phyloP scores from a whole-genome alignment of 148 eudicot species.

The Selenicereus undatus region DNA sequence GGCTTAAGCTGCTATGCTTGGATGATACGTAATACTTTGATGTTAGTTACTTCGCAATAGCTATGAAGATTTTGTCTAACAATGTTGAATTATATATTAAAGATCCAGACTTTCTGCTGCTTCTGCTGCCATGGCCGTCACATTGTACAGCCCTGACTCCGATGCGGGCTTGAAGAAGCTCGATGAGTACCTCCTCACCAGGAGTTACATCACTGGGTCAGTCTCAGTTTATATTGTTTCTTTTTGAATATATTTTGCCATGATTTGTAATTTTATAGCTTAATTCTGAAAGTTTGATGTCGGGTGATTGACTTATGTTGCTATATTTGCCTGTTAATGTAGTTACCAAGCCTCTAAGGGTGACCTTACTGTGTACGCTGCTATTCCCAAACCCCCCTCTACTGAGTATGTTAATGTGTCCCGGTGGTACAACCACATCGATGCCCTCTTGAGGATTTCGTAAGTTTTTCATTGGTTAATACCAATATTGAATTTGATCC shows the following conservation, averaged over 20 bases:
- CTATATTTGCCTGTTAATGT: constrained; percentile 4
- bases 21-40: no score
- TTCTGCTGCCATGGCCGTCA: constrained; percentile 57
- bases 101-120: constrained; percentile 8
- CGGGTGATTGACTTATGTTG: not conserved
- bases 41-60: no score
- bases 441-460: constrained; percentile 92
- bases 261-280: not conserved
- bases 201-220: constrained; percentile 90
- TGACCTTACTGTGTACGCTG: constrained; percentile 67
- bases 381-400: constrained; percentile 61
- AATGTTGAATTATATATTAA: not conserved
- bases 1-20: no score
- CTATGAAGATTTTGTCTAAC: not conserved
- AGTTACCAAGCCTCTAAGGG: constrained; percentile 96
- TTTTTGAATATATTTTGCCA: not conserved
- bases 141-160: constrained; percentile 50
- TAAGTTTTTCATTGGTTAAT: constrained; percentile 33
- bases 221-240: not conserved
- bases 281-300: not conserved
- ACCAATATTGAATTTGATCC: not conserved
- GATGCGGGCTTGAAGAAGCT: constrained; percentile 84
- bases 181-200: constrained; percentile 68
- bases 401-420: constrained; percentile 63
- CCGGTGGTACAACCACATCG: constrained; percentile 87